phyloP scores from a whole-genome alignment of 139 green algal species.

The Nannochloris sp. region DNA sequence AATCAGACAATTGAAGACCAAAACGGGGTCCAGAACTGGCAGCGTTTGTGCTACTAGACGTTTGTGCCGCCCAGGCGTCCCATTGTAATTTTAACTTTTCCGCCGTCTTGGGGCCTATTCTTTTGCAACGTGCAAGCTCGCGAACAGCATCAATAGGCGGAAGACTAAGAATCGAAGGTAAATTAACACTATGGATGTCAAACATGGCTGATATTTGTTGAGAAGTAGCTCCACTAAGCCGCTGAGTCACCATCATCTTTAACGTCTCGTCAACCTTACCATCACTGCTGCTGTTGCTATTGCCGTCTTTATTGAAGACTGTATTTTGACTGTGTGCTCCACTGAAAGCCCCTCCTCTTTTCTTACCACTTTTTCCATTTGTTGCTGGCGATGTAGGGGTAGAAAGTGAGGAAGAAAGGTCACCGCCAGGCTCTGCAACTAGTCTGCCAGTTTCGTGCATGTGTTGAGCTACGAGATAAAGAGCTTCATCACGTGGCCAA shows the following conservation, averaged over 20 bases:
- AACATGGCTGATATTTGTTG: background rate
- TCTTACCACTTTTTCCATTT: no score
- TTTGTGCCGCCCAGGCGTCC: constrained; percentile 18
- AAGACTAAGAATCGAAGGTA: background rate
- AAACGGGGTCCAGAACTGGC: background rate
- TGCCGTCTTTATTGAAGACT: no score
- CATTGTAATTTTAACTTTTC: constrained; percentile 45
- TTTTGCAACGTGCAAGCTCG: constrained; percentile 2
- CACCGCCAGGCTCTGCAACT: constrained; percentile 11
- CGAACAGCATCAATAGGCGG: background rate
- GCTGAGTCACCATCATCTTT: no score
- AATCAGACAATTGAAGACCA: constrained; percentile 2
- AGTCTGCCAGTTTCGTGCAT: constrained; percentile 7
- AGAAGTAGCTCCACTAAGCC: no score
- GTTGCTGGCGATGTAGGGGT: no score
- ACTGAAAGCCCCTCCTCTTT: no score
- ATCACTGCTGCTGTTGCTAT: no score
- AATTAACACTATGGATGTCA: background rate
- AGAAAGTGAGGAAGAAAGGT: no score
- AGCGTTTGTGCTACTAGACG: background rate
- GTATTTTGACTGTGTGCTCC: no score
- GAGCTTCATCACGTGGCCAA: constrained; percentile 2
- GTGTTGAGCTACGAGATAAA: constrained; percentile 15
- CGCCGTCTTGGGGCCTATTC: constrained; percentile 33
- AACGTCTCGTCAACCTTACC: no score